phyloP scores from a whole-genome alignment of 2,329 filamentous ascomycete species.

The Talaromyces sp. region DNA sequence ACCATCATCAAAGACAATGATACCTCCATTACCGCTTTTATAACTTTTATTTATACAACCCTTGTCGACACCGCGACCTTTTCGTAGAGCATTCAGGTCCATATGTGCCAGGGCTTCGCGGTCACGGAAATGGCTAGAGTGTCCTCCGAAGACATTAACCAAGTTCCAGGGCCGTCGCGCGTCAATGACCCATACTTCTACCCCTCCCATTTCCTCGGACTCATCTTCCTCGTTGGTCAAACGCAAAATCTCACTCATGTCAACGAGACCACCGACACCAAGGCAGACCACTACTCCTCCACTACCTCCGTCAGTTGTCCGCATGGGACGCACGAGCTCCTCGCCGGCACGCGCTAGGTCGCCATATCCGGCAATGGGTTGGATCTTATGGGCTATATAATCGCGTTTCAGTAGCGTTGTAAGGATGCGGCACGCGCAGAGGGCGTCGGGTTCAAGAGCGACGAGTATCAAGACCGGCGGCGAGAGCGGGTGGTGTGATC shows the following conservation, averaged over 20 bases:
- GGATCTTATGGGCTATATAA: constrained; percentile 96
- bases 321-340: constrained; percentile 80
- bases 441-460: constrained; percentile 88
- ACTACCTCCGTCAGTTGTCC: constrained; percentile 74
- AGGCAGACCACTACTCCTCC: constrained; percentile 89
- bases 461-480: constrained; percentile 88
- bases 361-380: constrained; percentile 87
- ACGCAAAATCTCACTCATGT: constrained; percentile 74
- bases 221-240: constrained; percentile 63
- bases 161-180: constrained; percentile 91
- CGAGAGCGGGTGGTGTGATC: constrained; percentile 81
- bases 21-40: constrained; percentile 74
- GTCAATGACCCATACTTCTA: constrained; percentile 94
- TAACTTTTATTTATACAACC: constrained; percentile 71
- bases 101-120: constrained; percentile 51
- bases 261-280: constrained; percentile 86
- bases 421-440: constrained; percentile 92
- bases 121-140: constrained; percentile 31
- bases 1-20: constrained; percentile 93
- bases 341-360: constrained; percentile 77
- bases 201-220: constrained; percentile 65
- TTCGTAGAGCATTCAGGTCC: constrained; percentile 41
- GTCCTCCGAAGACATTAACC: constrained; percentile 83
- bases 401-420: constrained; percentile 92
- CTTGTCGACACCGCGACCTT: constrained; percentile 63